Percentiles rank a stretch among this genome's conserved stretches.
Evolutionary conservation across 108 stramenopile genomes (phyloP).

Genomic region (Stephanodiscus triporus): DNA sequence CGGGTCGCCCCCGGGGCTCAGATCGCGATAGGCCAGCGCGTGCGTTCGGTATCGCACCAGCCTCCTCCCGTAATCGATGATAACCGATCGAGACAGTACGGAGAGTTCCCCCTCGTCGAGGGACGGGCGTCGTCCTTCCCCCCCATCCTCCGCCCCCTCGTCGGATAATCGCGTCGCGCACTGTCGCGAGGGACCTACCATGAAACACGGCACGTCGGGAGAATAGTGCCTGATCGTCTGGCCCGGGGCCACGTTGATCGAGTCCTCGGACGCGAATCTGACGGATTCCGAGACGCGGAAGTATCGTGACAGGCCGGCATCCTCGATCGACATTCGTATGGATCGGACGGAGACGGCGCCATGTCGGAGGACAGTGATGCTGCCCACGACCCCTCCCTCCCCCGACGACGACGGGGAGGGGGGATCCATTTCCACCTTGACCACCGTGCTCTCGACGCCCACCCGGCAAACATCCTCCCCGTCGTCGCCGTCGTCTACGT

Average conservation of each 20-base stretch:
- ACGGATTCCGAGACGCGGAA: constrained; percentile 44
- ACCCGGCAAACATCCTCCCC: constrained; percentile 56
- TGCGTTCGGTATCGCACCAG: constrained; percentile 54
- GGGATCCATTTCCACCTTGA: constrained; percentile 65
- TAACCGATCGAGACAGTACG: constrained; percentile 56
- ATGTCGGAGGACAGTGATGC: constrained; percentile 71
- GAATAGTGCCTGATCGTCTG: constrained; percentile 96
- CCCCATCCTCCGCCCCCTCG: not conserved
- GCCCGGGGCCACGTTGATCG: constrained; percentile 86
- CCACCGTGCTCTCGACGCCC: constrained; percentile 87
- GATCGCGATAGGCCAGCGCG: constrained; percentile 81
- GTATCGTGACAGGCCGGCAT: constrained; percentile 37
- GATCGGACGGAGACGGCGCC: constrained; percentile 74
- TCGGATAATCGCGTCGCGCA: not conserved
- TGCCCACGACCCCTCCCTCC: constrained; percentile 18
- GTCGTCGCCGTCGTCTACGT: constrained; percentile 1
- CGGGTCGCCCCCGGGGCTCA: constrained; percentile 65
- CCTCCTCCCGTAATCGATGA: constrained; percentile 86
- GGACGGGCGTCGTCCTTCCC: not conserved
- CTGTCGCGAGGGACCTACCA: constrained; percentile 51
- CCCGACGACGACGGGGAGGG: not conserved
- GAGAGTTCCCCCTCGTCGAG: constrained; percentile 37
- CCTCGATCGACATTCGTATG: constrained; percentile 52
- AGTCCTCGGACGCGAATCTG: constrained; percentile 60
- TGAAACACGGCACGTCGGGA: constrained; percentile 87